Evolutionary conservation across 441 rosid genomes (phyloP).

Genomic region (Gossypium schwendimanii): DNA sequence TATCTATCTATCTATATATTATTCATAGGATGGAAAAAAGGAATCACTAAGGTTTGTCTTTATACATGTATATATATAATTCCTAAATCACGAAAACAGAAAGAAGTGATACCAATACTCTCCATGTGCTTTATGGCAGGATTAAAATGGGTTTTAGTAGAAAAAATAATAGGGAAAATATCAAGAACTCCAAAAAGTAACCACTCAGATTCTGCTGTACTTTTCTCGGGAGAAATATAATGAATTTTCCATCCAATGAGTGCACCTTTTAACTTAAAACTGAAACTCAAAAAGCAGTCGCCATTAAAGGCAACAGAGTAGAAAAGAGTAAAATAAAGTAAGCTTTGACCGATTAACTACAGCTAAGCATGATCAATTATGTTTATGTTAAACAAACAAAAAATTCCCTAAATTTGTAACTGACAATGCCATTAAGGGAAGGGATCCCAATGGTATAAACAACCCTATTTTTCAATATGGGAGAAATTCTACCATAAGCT

Average conservation of each 20-base stretch:
- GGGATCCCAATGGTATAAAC: background rate
- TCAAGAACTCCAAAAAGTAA: background rate
- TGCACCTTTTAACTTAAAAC: constrained; percentile 14
- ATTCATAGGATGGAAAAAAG: background rate
- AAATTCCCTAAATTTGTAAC: background rate
- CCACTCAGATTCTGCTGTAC: background rate
- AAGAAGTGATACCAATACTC: background rate
- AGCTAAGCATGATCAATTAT: constrained; percentile 20
- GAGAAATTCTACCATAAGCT: too few relatives aligned
- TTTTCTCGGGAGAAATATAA: background rate
- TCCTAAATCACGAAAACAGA: background rate
- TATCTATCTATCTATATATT: too few relatives aligned
- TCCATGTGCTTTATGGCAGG: constrained; percentile 4
- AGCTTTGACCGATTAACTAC: constrained; percentile 8
- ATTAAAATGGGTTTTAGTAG: background rate
- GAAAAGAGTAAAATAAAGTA: constrained; percentile 4
- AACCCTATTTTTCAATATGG: background rate
- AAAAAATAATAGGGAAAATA: background rate
- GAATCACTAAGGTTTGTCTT: background rate
- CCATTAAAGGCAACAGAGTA: background rate
- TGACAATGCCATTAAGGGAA: background rate
- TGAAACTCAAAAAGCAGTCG: background rate
- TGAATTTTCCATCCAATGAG: constrained; percentile 12
- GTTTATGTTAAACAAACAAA: background rate
- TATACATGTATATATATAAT: background rate